These are phyloP conservation scores for Panaeolus cyanescens DNA, from an alignment of 768 basidiomycete species.

Conservation along the genomic window DNA sequence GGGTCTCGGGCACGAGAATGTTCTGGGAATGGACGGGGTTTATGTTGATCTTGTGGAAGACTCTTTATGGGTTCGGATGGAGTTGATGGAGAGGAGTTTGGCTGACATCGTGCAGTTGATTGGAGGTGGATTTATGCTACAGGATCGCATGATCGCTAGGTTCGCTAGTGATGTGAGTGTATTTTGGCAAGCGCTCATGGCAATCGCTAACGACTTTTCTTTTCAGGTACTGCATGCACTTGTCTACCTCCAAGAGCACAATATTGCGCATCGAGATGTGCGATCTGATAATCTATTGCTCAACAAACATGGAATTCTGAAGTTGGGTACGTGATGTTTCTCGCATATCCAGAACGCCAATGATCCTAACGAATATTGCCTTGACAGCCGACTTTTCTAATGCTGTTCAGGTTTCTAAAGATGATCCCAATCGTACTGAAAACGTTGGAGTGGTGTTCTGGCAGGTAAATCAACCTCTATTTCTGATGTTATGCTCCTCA, in stretches of 20 bases:
- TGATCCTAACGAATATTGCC: neutral
- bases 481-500: constrained; percentile 13
- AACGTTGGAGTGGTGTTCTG: constrained; percentile 76
- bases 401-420: constrained; percentile 60
- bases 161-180: constrained; percentile 76
- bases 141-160: constrained; percentile 70
- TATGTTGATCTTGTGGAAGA: constrained; percentile 69
- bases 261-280: constrained; percentile 82
- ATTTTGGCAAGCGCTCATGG: neutral
- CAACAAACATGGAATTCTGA: constrained; percentile 68
- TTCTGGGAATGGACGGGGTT: constrained; percentile 68
- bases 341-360: constrained; percentile 1
- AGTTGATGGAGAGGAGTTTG: constrained; percentile 86
- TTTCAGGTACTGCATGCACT: constrained; percentile 65
- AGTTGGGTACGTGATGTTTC: constrained; percentile 57
- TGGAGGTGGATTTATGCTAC: constrained; percentile 59
- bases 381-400: constrained; percentile 79
- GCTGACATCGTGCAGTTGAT: constrained; percentile 77
- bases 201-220: constrained; percentile 4
- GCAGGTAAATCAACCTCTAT: constrained; percentile 53
- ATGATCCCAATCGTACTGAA: constrained; percentile 54
- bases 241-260: constrained; percentile 61
- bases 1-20: constrained; percentile 57
- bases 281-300: constrained; percentile 83
- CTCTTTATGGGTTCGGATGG: constrained; percentile 86